A percentile compares a stretch with the other conserved stretches of the same genome.
These are phyloP conservation scores for Penstemon newberryi DNA, from an alignment of 257 asterid species.

Conservation along the genomic window DNA sequence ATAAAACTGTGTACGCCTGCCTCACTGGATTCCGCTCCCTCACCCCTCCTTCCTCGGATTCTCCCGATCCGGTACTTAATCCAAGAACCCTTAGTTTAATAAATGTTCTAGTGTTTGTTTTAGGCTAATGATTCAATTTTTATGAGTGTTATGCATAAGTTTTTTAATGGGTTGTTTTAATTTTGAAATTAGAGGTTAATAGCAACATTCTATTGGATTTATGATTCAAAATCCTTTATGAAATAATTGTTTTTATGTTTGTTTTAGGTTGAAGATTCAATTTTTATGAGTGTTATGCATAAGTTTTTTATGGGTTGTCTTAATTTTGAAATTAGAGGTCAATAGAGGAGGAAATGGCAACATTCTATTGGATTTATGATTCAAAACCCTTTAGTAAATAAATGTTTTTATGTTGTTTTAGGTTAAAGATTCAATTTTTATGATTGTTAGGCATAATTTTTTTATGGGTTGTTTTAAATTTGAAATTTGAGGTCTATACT, in stretches of 20 bases:
- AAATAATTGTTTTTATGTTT: neutral
- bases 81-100: neutral
- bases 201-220: too few relatives aligned
- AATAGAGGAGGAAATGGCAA: too few relatives aligned
- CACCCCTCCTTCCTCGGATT: constrained; percentile 48
- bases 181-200: too few relatives aligned
- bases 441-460: neutral
- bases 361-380: too few relatives aligned
- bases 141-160: neutral
- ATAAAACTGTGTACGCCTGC: constrained; percentile 62
- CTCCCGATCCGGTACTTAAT: constrained; percentile 53
- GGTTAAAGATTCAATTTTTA: neutral
- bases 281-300: neutral
- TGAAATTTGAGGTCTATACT: too few relatives aligned
- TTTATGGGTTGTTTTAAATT: constrained; percentile 24
- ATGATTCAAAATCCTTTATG: too few relatives aligned
- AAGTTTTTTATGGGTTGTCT: neutral
- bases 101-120: neutral
- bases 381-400: too few relatives aligned
- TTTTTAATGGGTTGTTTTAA: neutral
- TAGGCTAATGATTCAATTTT: neutral
- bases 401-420: neutral
- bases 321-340: too few relatives aligned
- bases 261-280: neutral
- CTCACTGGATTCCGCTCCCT: constrained; percentile 68